Evolutionary conservation across 2,329 filamentous ascomycete species (phyloP), one percentile per base, ranked within the genome.

Genomic region (Colletotrichum chlorophyti): DNA sequence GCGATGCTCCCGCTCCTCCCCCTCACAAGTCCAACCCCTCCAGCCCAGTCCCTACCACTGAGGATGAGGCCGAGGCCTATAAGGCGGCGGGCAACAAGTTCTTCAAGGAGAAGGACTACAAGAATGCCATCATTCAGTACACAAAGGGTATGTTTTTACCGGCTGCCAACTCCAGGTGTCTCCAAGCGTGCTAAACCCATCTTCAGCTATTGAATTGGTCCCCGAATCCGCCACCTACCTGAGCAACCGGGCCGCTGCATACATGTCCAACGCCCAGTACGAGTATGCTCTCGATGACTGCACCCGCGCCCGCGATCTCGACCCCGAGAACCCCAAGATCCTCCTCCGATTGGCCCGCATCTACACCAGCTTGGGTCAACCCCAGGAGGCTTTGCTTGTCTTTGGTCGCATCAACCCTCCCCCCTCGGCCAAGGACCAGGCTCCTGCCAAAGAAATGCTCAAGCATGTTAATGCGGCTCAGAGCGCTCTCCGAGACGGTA

Each of bases 51-150:
- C 77, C 80, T 40, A 80, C 76, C 31, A 73, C 80, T 21, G 74
- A 77, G 37, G 90, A 94, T 51, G 91, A 97, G 70, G 92, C 94
- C 23, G 95, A 99, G 77, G 83, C 87, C 11, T 97, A 89, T 84
- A 99, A 99, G 81, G 86, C 91, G 66, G 86, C 91, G 2, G 95
- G 95, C 58, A 99, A 99, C 79, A 95, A 95, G 70, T 94, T 91
- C 70, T 99, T 97, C 84, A 98, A 97, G 80, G 91, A 93, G 63
- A 91, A 90, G 72, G 91, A 97, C 69, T 99, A 94, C 74, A 78
- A 82, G 60, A 89, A 90, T 70, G 94, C 95, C 21, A 93, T 98
- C 72, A 85, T 91, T 65, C 92, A 97, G 74, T 99, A 98, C 74
- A 91, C 91, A 66, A 97, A 96, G 85, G 94, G 94, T 97, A 81